Conservation (phyloP, 2,329 filamentous ascomycete species). For the Cordyceps militaris region DNA sequence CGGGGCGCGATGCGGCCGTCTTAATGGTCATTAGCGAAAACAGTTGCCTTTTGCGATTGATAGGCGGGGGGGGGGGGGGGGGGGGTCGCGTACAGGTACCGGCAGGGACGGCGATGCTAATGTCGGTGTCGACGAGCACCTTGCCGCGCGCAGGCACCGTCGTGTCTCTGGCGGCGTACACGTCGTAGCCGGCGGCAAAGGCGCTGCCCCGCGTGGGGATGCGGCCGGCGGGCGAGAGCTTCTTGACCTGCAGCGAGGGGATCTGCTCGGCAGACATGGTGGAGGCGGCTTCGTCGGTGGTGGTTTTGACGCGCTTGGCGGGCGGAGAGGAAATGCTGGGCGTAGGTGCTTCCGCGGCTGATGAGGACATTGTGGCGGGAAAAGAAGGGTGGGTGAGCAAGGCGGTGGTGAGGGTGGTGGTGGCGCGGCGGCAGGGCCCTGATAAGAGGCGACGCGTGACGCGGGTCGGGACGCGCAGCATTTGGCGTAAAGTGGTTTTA, state of each 20-base stretch:
- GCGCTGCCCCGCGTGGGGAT: conserved; percentile 83
- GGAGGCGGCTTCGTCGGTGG: conserved; percentile 20
- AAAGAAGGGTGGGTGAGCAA: neutral
- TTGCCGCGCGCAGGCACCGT: conserved; percentile 77
- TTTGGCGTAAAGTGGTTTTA: neutral
- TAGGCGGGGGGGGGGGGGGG: neutral
- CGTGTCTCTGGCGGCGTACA: conserved; percentile 72
- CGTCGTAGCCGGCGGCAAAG: conserved; percentile 87
- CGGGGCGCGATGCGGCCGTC: conserved; percentile 86
- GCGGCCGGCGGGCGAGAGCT: conserved; percentile 70
- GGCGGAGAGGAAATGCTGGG: conserved; percentile 59
- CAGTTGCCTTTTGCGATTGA: neutral
- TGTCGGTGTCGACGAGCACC: conserved; percentile 81
- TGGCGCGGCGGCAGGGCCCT: neutral
- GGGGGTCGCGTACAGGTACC: conserved; percentile 67
- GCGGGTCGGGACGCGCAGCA: conserved; percentile 3
- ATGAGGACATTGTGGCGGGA: neutral
- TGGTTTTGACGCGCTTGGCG: conserved; percentile 66
- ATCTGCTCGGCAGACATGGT: conserved; percentile 29
- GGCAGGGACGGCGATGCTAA: conserved; percentile 82
- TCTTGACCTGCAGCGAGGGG: conserved; percentile 77
- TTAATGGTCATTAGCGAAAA: conserved; percentile 26
- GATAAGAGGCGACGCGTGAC: conserved; percentile 9
- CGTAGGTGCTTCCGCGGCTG: conserved; percentile 1
- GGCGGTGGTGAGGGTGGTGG: neutral